A percentile compares a stretch with the other conserved stretches of the same genome.
These are phyloP conservation scores for Biancaea sappan DNA, from an alignment of 306 rosid species.

Conservation along the genomic window DNA sequence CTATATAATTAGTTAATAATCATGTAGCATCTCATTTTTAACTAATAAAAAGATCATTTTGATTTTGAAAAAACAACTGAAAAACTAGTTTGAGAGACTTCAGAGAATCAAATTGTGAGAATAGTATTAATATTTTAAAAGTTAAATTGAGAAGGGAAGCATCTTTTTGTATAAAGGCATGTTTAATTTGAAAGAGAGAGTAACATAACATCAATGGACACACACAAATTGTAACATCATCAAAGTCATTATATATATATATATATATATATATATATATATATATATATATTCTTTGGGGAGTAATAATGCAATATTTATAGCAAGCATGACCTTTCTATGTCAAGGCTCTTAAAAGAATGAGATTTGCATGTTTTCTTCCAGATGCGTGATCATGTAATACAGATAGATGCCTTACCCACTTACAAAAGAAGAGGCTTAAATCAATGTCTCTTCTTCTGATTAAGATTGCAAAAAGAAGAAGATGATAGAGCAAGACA, in stretches of 20 bases:
- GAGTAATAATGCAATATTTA: not conserved
- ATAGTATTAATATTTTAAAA: too few relatives aligned
- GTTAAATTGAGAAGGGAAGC: too few relatives aligned
- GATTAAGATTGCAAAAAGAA: not conserved
- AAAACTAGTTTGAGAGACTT: too few relatives aligned
- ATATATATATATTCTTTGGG: not conserved
- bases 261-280: too few relatives aligned
- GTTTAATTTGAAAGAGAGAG: not conserved
- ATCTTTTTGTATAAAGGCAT: too few relatives aligned
- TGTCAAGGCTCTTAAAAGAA: not conserved
- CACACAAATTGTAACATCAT: not conserved
- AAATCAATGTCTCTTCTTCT: slow-evolving; percentile 7
- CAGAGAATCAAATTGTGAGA: too few relatives aligned
- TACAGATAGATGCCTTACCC: not conserved
- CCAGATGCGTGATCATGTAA: not conserved
- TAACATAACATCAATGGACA: not conserved
- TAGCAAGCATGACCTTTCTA: not conserved
- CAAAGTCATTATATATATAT: too few relatives aligned
- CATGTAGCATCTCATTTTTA: too few relatives aligned
- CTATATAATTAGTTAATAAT: too few relatives aligned
- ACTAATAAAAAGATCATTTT: too few relatives aligned
- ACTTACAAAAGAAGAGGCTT: not conserved
- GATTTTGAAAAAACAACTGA: too few relatives aligned
- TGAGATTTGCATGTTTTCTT: not conserved
- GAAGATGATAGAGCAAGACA: not conserved